Evolutionary conservation across 176 grass and related monocot species (phyloP), one percentile per base, ranked within the genome.

Genomic region (Musa beccarii): DNA sequence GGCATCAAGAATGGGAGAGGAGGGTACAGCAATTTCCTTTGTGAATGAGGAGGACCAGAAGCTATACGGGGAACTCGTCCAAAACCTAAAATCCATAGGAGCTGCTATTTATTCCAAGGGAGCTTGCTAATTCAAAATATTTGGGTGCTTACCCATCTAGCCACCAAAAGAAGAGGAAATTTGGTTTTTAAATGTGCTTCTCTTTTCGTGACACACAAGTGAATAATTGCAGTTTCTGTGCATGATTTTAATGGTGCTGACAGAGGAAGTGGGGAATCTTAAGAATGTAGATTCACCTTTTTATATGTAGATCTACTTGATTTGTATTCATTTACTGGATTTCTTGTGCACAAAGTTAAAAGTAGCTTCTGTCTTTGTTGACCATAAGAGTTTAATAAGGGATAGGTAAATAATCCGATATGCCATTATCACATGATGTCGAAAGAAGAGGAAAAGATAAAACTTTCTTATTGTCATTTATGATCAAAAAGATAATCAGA

Each of bases 1-100:
- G 68, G 94, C 94, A 78, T 93, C 88, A 76, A 84, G 88, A 66
- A 91, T 87, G 86, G 88, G 94, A 51, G 84, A 86, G 20, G 93
- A 91, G 49, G 90, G 94, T 61, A 80, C 56, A 24, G 84, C 90
- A 71, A 78, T 98, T 78, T 49, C 86, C 59, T 93, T 93, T 87
- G 80, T 93, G 75, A 98, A 91, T 80, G 78, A 86, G 16, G 90
- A 91, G 83, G 88, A 98, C 81, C 89, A 83, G 59, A 93, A 88
- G 69, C 76, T 93, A 80, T 93, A 91, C 71, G 85, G 81, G 73
- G 90, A 93, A 63, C 86, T 98, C 59, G 78, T 89, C 57, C 77
- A 77, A 54, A 73, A 90, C 82, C 76, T 98, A 59, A 98, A 85
- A 79, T 76, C 73, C 57, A 72, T 78, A 54, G 90, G 90, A 29